These are phyloP conservation scores for Leptoxyphium fumago DNA, from an alignment of 2,329 filamentous ascomycete genomes.

Conservation along the genomic window DNA sequence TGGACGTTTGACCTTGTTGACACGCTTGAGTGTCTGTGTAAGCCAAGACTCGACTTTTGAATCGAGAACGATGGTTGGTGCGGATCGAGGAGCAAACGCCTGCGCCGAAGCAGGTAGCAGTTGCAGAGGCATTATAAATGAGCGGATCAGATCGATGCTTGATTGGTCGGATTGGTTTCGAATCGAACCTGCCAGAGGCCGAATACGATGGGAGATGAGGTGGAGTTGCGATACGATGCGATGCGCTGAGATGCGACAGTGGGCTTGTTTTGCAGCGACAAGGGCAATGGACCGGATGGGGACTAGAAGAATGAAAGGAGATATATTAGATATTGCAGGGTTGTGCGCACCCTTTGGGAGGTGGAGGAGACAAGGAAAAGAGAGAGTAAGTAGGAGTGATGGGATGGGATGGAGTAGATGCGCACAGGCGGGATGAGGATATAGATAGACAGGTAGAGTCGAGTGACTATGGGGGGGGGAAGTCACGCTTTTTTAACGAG, in stretches of 20 bases:
- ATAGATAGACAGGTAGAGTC: background rate
- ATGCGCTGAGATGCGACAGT: slow-evolving; percentile 9
- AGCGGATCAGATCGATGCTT: background rate
- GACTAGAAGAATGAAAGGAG: background rate
- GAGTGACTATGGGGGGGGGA: background rate
- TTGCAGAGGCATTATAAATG: slow-evolving; percentile 69
- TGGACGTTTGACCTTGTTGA: slow-evolving; percentile 91
- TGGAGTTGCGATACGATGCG: slow-evolving; percentile 11
- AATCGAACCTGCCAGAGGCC: background rate
- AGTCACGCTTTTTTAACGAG: background rate
- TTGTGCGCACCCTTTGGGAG: background rate
- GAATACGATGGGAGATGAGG: background rate
- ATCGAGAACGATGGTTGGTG: slow-evolving; percentile 85
- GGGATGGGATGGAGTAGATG: background rate
- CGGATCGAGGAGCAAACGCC: slow-evolving; percentile 85
- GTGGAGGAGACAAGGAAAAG: background rate
- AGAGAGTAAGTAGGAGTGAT: background rate
- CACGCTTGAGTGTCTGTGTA: slow-evolving; percentile 88
- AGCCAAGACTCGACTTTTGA: slow-evolving; percentile 92
- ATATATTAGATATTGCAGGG: background rate
- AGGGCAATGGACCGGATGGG: background rate
- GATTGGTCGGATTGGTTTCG: background rate
- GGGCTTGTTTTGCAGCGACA: slow-evolving; percentile 6
- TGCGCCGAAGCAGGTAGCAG: slow-evolving; percentile 89
- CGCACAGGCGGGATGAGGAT: background rate